phyloP scores from a whole-genome alignment of 139 green algal species.

The Coelastrella sp. region DNA sequence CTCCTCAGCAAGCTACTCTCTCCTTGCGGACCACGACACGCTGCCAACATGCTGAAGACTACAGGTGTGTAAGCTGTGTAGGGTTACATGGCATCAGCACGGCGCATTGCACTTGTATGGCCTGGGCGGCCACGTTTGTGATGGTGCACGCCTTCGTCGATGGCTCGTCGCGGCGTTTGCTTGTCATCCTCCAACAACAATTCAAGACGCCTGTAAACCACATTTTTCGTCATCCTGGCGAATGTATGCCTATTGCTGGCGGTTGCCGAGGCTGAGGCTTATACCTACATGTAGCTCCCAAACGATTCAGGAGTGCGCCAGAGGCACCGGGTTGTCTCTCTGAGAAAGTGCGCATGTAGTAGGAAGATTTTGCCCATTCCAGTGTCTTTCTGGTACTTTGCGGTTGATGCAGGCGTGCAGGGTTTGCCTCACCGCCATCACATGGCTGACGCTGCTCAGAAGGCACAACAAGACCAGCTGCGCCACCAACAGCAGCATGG shows the following conservation, averaged over 20 bases:
- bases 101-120: background rate
- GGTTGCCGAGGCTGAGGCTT: no score
- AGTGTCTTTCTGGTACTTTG: background rate
- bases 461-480: background rate
- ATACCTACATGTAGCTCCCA: no score
- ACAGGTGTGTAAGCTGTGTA: background rate
- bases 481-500: background rate
- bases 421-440: background rate
- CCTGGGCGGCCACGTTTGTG: background rate
- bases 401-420: background rate
- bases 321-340: no score
- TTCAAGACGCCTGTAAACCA: background rate
- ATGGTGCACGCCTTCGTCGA: background rate
- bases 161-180: background rate
- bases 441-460: conserved; percentile 10
- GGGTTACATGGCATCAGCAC: background rate
- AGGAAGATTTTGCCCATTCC: no score
- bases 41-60: background rate
- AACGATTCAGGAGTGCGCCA: no score
- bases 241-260: no score
- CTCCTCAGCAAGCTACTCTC: background rate
- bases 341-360: no score
- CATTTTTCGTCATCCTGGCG: no score
- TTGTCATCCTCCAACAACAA: background rate
- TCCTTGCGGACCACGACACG: background rate